phyloP scores from a whole-genome alignment of 2,329 filamentous ascomycete genomes.

The Hymenoscyphus fructigenus region DNA sequence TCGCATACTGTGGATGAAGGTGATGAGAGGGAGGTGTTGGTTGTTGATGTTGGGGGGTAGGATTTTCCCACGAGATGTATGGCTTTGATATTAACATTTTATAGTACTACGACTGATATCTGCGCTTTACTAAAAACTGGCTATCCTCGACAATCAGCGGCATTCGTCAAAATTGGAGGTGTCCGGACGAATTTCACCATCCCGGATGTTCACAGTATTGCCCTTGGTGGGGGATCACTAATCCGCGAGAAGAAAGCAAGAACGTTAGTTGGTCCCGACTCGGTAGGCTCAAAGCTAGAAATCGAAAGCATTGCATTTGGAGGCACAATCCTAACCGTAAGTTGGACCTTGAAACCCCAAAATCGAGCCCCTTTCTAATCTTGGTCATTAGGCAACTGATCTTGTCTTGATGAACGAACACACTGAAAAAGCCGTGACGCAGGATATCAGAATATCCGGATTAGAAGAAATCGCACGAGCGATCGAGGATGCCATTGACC shows the following conservation, averaged over 20 bases:
- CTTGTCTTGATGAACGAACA: constrained; percentile 17
- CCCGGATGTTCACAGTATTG: constrained; percentile 56
- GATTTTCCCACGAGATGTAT: not conserved
- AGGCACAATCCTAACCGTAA: constrained; percentile 51
- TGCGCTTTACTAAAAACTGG: constrained; percentile 57
- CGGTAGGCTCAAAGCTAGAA: constrained; percentile 51
- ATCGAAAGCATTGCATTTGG: constrained; percentile 52
- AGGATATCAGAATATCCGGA: constrained; percentile 48
- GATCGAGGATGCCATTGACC: constrained; percentile 45
- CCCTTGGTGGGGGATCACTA: constrained; percentile 54
- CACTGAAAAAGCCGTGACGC: constrained; percentile 25
- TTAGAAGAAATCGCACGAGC: constrained; percentile 57
- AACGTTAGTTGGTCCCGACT: constrained; percentile 49
- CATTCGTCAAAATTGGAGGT: constrained; percentile 57
- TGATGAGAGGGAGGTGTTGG: constrained; percentile 37
- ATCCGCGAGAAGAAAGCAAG: constrained; percentile 31
- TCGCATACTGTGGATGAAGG: constrained; percentile 15
- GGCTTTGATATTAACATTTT: constrained; percentile 12
- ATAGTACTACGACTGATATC: constrained; percentile 58
- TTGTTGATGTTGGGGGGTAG: constrained; percentile 54
- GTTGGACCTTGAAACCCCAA: constrained; percentile 38
- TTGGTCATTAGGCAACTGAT: constrained; percentile 12
- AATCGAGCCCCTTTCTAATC: constrained; percentile 11
- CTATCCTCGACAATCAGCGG: constrained; percentile 58
- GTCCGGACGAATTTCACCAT: constrained; percentile 59